Evolutionary conservation across 768 basidiomycete species (phyloP).

Genomic region (Russula vinacea): DNA sequence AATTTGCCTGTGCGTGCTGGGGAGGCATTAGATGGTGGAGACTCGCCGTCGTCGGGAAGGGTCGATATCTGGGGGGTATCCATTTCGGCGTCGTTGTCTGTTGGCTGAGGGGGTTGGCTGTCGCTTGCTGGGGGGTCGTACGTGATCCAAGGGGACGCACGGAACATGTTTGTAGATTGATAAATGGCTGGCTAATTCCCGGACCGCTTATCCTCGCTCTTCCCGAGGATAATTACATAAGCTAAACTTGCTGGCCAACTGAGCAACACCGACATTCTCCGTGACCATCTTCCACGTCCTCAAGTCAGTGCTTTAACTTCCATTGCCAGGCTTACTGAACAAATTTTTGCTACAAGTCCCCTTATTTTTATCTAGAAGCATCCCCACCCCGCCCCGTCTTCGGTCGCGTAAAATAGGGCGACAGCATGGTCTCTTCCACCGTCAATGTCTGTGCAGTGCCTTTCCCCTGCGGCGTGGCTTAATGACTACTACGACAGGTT

Average conservation of each 20-base stretch:
- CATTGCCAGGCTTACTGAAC: conserved; percentile 2
- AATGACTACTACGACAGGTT: conserved; percentile 48
- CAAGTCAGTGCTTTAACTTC: conserved; percentile 12
- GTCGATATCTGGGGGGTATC: conserved; percentile 83
- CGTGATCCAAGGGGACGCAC: conserved; percentile 60
- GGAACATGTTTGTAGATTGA: conserved; percentile 43
- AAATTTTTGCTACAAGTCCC: background rate
- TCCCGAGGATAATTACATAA: conserved; percentile 20
- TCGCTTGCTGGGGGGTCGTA: conserved; percentile 38
- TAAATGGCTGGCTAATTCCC: background rate
- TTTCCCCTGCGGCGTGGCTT: background rate
- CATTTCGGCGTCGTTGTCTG: conserved; percentile 56
- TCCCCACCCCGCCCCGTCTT: conserved; percentile 12
- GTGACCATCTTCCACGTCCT: conserved; percentile 15
- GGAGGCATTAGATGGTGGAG: conserved; percentile 49
- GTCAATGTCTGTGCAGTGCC: conserved; percentile 23
- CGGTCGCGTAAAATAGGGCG: conserved; percentile 27
- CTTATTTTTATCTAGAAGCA: conserved; percentile 11
- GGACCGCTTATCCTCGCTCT: conserved; percentile 20
- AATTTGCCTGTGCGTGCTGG: conserved; percentile 39
- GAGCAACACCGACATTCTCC: conserved; percentile 21
- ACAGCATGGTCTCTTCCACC: conserved; percentile 27
- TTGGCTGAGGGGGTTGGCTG: conserved; percentile 16
- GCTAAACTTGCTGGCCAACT: conserved; percentile 25
- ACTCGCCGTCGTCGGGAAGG: conserved; percentile 66